phyloP scores from a whole-genome alignment of 176 grass and related monocot genomes.

The Avena insularis region DNA sequence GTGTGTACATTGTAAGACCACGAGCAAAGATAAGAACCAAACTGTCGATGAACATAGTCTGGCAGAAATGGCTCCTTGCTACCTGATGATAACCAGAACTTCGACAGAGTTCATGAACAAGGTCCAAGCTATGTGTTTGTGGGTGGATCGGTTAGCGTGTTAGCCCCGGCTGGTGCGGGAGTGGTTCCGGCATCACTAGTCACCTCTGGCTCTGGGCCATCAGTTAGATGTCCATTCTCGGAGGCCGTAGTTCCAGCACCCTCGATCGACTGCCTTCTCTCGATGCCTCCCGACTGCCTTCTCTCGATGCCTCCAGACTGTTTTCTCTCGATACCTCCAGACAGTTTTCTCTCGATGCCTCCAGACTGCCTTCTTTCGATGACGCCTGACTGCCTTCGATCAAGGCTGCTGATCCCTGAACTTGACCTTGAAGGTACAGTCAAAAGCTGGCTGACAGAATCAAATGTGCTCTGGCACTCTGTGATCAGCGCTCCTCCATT shows the following conservation, averaged over 20 bases:
- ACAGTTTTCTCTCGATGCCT: conserved; percentile 57
- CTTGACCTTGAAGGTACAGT: conserved; percentile 54
- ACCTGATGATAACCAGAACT: background rate
- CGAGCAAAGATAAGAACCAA: conserved; percentile 5
- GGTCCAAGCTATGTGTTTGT: conserved; percentile 32
- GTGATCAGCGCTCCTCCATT: conserved; percentile 79
- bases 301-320: conserved; percentile 17
- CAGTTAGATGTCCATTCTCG: conserved; percentile 41
- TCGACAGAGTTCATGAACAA: background rate
- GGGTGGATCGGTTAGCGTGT: background rate
- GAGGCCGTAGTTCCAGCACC: background rate
- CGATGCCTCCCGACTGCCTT: conserved; percentile 15
- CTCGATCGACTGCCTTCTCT: conserved; percentile 60
- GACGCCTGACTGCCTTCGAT: background rate
- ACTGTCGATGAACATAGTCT: background rate
- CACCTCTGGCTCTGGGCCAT: conserved; percentile 33
- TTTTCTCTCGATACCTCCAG: conserved; percentile 40
- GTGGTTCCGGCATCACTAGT: conserved; percentile 22
- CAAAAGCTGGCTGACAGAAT: conserved; percentile 71
- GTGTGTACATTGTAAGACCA: conserved; percentile 49
- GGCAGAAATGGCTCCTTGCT: background rate
- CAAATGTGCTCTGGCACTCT: conserved; percentile 62
- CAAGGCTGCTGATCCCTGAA: conserved; percentile 35
- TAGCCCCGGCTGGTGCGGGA: background rate
- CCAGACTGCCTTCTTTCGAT: conserved; percentile 43